A percentile compares a stretch with the other conserved stretches of the same genome.
phyloP scores from a whole-genome alignment of 1,284 basidiomycete species.

The Thelephora terrestris region DNA sequence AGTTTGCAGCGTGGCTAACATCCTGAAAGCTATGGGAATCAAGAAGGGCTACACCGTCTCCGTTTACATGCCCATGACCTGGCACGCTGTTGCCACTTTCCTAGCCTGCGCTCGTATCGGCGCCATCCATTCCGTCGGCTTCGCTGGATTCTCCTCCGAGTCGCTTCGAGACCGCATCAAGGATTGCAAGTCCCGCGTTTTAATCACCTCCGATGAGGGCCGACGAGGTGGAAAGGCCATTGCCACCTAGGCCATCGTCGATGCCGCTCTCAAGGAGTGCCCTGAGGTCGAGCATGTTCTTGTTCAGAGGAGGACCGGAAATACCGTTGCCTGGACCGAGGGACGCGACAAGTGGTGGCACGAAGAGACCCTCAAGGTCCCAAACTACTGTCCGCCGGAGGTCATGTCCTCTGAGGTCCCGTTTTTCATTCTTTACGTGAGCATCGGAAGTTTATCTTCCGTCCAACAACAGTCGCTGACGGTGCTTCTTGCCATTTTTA shows the following conservation, averaged over 20 bases:
- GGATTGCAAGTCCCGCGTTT: slow-evolving; percentile 83
- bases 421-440: slow-evolving; percentile 93
- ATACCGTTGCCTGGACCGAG: slow-evolving; percentile 70
- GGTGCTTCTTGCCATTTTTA: slow-evolving; percentile 17
- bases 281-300: slow-evolving; percentile 86
- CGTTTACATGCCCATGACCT: slow-evolving; percentile 84
- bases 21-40: slow-evolving; percentile 83
- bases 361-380: slow-evolving; percentile 78
- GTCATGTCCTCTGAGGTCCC: slow-evolving; percentile 89
- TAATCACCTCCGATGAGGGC: slow-evolving; percentile 96
- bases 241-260: slow-evolving; percentile 93
- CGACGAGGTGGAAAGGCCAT: slow-evolving; percentile 90
- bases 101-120: slow-evolving; percentile 96
- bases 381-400: slow-evolving; percentile 85
- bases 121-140: slow-evolving; percentile 97
- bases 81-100: slow-evolving; percentile 93
- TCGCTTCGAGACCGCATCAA: slow-evolving; percentile 88
- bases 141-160: slow-evolving; percentile 97
- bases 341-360: slow-evolving; percentile 97
- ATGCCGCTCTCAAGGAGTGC: slow-evolving; percentile 82
- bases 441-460: slow-evolving; percentile 20
- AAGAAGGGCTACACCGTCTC: slow-evolving; percentile 96
- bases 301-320: slow-evolving; percentile 86
- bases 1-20: slow-evolving; percentile 86
- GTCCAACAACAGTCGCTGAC: not conserved